Conservation (phyloP, 2,329 filamentous ascomycete species). For the Pseudomassariella vexata region DNA sequence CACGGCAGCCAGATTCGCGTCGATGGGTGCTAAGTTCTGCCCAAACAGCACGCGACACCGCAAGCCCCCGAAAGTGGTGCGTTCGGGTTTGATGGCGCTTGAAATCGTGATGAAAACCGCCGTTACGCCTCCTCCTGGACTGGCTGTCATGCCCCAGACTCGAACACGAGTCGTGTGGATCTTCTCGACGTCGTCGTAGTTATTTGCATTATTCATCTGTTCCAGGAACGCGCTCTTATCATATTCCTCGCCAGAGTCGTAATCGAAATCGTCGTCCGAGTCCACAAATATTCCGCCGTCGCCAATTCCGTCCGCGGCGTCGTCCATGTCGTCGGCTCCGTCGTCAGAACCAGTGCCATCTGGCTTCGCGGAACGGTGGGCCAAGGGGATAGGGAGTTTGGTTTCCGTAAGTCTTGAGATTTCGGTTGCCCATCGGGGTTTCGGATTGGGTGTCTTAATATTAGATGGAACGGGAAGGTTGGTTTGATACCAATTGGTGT, state of each 20-base stretch:
- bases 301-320: constrained; percentile 10
- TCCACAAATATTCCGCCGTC: constrained; percentile 17
- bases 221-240: constrained; percentile 12
- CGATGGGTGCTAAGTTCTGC: constrained; percentile 8
- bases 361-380: constrained; percentile 22
- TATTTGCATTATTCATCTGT: constrained; percentile 16
- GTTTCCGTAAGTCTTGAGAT: constrained; percentile 38
- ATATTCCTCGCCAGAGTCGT: constrained; percentile 16
- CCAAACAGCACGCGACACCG: constrained; percentile 33
- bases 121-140: constrained; percentile 45
- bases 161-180: constrained; percentile 44
- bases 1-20: constrained; percentile 3
- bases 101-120: constrained; percentile 45
- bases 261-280: constrained; percentile 21
- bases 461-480: constrained; percentile 29
- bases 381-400: constrained; percentile 37
- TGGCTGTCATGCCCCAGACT: constrained; percentile 47
- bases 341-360: constrained; percentile 19
- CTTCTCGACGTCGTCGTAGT: constrained; percentile 28
- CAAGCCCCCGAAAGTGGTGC: constrained; percentile 29
- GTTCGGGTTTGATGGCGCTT: constrained; percentile 41
- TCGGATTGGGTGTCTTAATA: constrained; percentile 7
- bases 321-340: constrained; percentile 19
- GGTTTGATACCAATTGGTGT: constrained; percentile 47
- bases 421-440: constrained; percentile 41